Evolutionary conservation across 2,329 filamentous ascomycete species (phyloP), one percentile per base, ranked within the genome.

Genomic region (Colletotrichum sp.): DNA sequence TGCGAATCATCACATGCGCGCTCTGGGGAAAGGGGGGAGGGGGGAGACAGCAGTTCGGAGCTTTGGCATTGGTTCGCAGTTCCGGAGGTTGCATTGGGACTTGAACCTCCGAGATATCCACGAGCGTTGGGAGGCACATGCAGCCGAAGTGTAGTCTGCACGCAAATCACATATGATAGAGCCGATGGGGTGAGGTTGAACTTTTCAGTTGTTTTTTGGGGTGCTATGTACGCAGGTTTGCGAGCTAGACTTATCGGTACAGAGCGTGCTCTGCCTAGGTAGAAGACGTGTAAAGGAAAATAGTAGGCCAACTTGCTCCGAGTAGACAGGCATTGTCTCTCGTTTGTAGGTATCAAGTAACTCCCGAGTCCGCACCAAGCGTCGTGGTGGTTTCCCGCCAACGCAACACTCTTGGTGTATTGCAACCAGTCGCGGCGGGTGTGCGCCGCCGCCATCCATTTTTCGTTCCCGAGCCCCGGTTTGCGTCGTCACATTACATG

Each of bases 1-100:
- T 21, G 39, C 69, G 34, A 36, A n/a, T 21, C 49, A 60, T 59
- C 74, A 76, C 74, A 76, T 74, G 74, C 73, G 34, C 64, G 15
- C 32, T n/a, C 15, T 26, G 15, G 36, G 36, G 16, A 8, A 52
- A 52, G 44, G 44, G 28, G 28, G 26, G 26, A 5, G 18, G 8
- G 9, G 39, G 16, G 39, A 18, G 6, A 13, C 10, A 13, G 8
- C 39, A 44, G 36, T 49, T 21, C 49, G 28, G 12, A 16, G 26
- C n/a, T 66, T 34, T 68, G 26, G 39, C 62, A 62, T 75, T 76
- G 73, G 73, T 8, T 68, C 32, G 39, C 24, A 7, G 63, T 36
- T n/a, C 62, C 70, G 70, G n/a, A 44, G 64, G 49, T 60, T 63
- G 36, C 65, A 52, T 44, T 24, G 13, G 39, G 18, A 21, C 9